Evolutionary conservation across 2,329 filamentous ascomycete species (phyloP), one percentile per base, ranked within the genome.

Genomic region (Metarhizium album): DNA sequence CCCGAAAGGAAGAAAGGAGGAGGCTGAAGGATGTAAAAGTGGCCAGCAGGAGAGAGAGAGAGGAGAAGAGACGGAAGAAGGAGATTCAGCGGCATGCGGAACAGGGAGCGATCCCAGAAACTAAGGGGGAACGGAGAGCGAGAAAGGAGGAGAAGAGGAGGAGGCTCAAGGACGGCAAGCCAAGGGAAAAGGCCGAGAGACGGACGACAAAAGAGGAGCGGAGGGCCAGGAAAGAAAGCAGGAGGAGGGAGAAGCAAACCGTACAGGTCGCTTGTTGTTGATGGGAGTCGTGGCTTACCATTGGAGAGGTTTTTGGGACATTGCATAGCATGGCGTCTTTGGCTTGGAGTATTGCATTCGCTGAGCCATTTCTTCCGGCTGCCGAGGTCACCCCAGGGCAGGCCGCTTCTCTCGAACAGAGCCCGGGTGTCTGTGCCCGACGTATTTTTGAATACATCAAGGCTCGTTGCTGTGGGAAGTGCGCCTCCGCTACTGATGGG

Each of bases 201-300:
- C 57, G 55, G 2, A 51, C 37, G 29, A 59, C 53, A 24, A 60
- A 62, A 22, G 73, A 75, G 53, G 74, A 75, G 51, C 78, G 72
- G 46, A 64, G 68, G 43, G 70, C 65, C 14, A 66, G 62, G 53
- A 72, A 72, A 54, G 70, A 72, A 58, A 70, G 67, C 52, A 72
- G 68, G 63, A 68, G 68, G 58, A 43, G 48, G 33, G 33, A 69
- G 57, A 61, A 64, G 67, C 55, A 60, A 63, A 46, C n/a, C n/a
- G 58, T 20, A 60, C 37, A 68, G 22, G n/a, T 23, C 42, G 33
- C 46, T 18, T 42, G 42, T 16, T 49, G 40, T 16, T 43, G 22
- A 43, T 5, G 37, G 33, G 14, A 2, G 16, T 9, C n/a, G 20
- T 20, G 7, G 6, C 7, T 40, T 16, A 40, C 37, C 11, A 40